Percentiles rank a stretch among this genome's conserved stretches.
Evolutionary conservation across 2,329 filamentous ascomycete species (phyloP).

Genomic region (Stagonosporopsis chrysanthemi): DNA sequence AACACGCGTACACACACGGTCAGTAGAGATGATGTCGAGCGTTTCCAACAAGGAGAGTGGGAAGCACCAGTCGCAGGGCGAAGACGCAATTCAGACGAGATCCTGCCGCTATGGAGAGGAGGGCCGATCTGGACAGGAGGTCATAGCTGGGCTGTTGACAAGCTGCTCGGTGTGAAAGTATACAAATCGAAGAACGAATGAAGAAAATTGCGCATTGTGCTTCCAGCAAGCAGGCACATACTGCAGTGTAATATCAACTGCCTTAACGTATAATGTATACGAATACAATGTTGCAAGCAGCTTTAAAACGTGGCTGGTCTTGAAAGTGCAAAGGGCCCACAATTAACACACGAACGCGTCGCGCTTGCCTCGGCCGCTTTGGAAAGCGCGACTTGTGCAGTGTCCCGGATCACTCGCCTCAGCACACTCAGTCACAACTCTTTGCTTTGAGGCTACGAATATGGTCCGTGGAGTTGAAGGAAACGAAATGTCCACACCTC

Average conservation of each 20-base stretch:
- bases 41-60: conserved; percentile 35
- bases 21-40: conserved; percentile 29
- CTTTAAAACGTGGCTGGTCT: background rate
- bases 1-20: conserved; percentile 26
- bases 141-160: conserved; percentile 34
- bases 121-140: conserved; percentile 29
- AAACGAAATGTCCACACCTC: conserved; percentile 56
- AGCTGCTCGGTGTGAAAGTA: conserved; percentile 27
- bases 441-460: background rate
- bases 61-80: conserved; percentile 23
- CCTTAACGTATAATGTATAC: background rate
- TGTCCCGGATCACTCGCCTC: background rate
- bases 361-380: conserved; percentile 6
- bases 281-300: background rate
- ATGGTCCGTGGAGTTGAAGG: conserved; percentile 58
- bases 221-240: background rate
- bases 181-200: conserved; percentile 26
- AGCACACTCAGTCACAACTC: background rate
- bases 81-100: conserved; percentile 22
- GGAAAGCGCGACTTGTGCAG: conserved; percentile 10
- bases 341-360: conserved; percentile 11
- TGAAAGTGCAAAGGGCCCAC: background rate
- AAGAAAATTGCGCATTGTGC: background rate
- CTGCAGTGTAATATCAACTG: background rate
- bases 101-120: conserved; percentile 34